Evolutionary conservation across 352 stramenopile genomes (phyloP), one percentile per base, ranked within the genome.

Genomic region (Phytophthora capsici): DNA sequence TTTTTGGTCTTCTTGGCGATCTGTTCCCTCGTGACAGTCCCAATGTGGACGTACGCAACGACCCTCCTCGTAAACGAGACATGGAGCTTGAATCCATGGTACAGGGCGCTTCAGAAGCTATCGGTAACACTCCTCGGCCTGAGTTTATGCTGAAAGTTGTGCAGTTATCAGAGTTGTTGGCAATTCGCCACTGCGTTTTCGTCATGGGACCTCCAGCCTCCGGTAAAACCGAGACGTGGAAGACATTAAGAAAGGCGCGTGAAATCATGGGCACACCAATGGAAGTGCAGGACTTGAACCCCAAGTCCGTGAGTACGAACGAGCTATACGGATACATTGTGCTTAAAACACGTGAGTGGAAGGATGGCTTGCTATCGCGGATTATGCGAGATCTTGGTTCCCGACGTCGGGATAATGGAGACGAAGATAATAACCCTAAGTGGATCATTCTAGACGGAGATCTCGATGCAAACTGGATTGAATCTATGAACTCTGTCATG

Each of bases 381-480:
- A 97, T 98, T 50, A 98, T 99, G 96, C 88, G 96, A 19, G 91
- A 99, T 62, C 66, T 99, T 20, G 95, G 91, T 13, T 96, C 94
- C 6, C 87, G 95, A 13, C 86, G 90, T 4, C 87, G 96, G 38
- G 87, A 95, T 36, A 95, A 94, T 44, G 87, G 87, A 5, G 87
- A 95, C 43, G 87, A 95, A 65, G 87, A 95, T 54, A 91, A 90
- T 57, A 97, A 98, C 20, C 92, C 93, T 13, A 99, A 99, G 69
- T 99, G 96, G 96, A 98, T 99, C 53, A 91, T 99, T 60, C 76
- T 99, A 5, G 96, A 99, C 57, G 96, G 96, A 45, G 96, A 99
- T 76, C 67, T 99, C 3, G 96, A 99, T 75, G 94, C 96, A n/a
- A 98, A 98, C 73, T 99, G 96, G 96, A 98, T 98, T 58, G 96